phyloP scores from a whole-genome alignment of 345 rosid species.

The Turritis glabra region DNA sequence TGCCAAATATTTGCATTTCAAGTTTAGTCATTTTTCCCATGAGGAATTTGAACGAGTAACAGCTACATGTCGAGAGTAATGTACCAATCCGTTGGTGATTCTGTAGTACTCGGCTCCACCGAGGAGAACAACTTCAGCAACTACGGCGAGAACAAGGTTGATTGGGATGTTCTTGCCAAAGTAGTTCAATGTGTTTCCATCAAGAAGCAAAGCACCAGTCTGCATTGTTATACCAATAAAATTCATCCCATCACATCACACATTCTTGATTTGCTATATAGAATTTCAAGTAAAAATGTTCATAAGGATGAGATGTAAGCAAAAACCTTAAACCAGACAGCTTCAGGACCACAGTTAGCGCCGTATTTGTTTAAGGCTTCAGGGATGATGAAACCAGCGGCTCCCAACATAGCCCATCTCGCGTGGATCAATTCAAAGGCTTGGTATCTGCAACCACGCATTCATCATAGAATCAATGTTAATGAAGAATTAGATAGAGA shows the following conservation, averaged over 20 bases:
- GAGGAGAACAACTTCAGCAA: constrained; percentile 83
- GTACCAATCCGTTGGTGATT: constrained; percentile 89
- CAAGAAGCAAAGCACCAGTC: constrained; percentile 98
- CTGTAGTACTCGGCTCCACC: constrained; percentile 99
- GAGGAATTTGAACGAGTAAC: neutral
- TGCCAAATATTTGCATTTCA: constrained; percentile 9
- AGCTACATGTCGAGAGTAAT: neutral
- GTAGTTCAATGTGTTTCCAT: constrained; percentile 94
- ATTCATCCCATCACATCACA: neutral
- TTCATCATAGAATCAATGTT: constrained; percentile 20
- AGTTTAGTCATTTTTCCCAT: neutral
- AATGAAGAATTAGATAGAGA: neutral
- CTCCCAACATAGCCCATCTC: constrained; percentile 99
- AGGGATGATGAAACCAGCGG: constrained; percentile 93
- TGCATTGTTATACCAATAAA: constrained; percentile 32
- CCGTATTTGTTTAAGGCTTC: constrained; percentile 96
- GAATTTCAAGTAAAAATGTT: neutral
- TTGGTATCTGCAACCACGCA: constrained; percentile 63
- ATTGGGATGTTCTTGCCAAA: constrained; percentile 89
- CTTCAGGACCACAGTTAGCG: constrained; percentile 98
- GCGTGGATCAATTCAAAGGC: constrained; percentile 91
- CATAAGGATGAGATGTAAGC: neutral
- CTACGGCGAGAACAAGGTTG: constrained; percentile 73
- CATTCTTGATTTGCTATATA: neutral
- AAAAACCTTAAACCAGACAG: constrained; percentile 92